Evolutionary conservation across 2,329 filamentous ascomycete species (phyloP), one percentile per base, ranked within the genome.

Genomic region (Hypoxylon sp.): DNA sequence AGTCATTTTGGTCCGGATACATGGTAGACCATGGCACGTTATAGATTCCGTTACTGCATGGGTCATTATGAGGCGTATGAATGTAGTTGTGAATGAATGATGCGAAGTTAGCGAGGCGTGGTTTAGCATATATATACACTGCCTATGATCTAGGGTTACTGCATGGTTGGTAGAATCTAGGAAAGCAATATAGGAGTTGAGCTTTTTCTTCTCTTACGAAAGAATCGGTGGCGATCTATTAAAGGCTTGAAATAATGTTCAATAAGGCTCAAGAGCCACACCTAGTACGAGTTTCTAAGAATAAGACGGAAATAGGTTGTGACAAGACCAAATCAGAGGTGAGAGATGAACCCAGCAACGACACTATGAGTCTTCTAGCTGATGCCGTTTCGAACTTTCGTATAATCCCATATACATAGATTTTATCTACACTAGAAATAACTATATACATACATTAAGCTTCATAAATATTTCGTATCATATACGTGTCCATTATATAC

Each of bases 1-100:
- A 84, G 85, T 23, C 86, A 82, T 64, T 94, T 94, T 78, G 91
- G 91, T 0, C 90, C 90, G 1, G 84, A 86, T 61, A 80, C 73
- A 1, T 91, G 89, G 89, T 90, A 74, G 56, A 49, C 38, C 30
- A 53, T 3, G 38, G 48, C 17, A 43, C 55, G 38, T 38, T 13
- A 17, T 17, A 41, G 19, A 23, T 43, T 5, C 32, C 7, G 2
- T 10, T 21, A 11, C 38, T 43, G 34, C 34, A 38, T 38, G 13
- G 14, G n/a, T 21, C 25, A 23, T 14, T 14, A 30, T 13, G 49
- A 23, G 34, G 45, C 21, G 17, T 48, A 59, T 34, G 43, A 6
- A 7, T 30, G 28, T 30, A 30, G 28, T 30, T 43, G 49, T 49
- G 58, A 13, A 55, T 38, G 32, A 36, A 55, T 41, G 21, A 48